A percentile compares a stretch with the other conserved stretches of the same genome.
Conservation (phyloP, 345 rosid species). For the Lagerstroemia speciosa region DNA sequence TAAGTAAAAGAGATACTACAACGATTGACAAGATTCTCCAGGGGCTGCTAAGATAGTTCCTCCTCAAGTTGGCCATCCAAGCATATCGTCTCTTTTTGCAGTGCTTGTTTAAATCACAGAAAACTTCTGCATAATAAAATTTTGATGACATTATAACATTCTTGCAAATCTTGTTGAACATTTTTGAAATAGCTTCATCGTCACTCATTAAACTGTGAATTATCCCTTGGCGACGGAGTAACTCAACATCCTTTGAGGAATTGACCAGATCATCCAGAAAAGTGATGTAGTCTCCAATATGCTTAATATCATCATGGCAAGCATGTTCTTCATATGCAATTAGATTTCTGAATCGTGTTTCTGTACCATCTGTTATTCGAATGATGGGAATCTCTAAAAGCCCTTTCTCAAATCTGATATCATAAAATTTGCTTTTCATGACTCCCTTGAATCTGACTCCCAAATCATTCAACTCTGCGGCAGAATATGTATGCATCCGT, state of each 20-base stretch:
- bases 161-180: neutral
- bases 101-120: neutral
- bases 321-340: constrained; percentile 18
- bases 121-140: neutral
- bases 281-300: constrained; percentile 1
- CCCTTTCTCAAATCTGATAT: constrained; percentile 8
- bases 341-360: constrained; percentile 10
- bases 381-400: constrained; percentile 10
- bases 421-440: neutral
- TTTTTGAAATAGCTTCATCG: neutral
- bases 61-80: constrained; percentile 7
- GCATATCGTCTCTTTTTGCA: neutral
- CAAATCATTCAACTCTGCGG: constrained; percentile 12
- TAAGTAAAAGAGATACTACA: neutral
- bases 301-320: no score
- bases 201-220: constrained; percentile 12
- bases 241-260: constrained; percentile 12
- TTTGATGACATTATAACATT: neutral
- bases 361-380: neutral
- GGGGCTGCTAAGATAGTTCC: neutral
- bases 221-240: constrained; percentile 8
- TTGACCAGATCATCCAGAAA: constrained; percentile 17
- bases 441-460: constrained; percentile 12
- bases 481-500: neutral
- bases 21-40: neutral